Base-by-base conservation (phyloP, 805 yeast genomes). In the Yamadazyma scolyti region DNA sequence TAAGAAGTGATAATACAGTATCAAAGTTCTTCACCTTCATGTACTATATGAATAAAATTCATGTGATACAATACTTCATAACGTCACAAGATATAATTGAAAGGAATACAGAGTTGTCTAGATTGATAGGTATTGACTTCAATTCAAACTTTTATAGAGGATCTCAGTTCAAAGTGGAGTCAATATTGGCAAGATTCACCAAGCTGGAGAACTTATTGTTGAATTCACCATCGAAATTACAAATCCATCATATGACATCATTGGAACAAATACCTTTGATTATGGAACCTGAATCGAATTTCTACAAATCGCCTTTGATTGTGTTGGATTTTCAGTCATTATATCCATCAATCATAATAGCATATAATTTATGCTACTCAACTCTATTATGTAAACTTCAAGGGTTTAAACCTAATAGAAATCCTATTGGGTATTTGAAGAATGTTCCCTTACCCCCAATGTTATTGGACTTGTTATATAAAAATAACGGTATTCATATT, bases 261-360 rank as follows among this genome's bases (percentile, higher is more conserved):
- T 59, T 93, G 22, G 96, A 88, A 46, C 81, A 88, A 39, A 76
- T 93, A 4, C 96, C 97, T 0, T 63, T 93, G 31, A 86, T 93
- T 2, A 78, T 93, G 89, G 98, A 93, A 48, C 98, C 98, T 0
- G 73, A 75, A 15, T 77, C 95, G 4, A 78, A 76, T 12, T 84
- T 80, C 43, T 93, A 88, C 53, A 87, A 85, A 34, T 82, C 90
- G 35, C 98, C 98, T 0, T 63, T 93, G 17, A 74, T 89, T 11
- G 97, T 93, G 0, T 58, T 93, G 13, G 98, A 93, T 53, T 93
- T 93, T 48, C 96, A 90, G 47, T 87, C 97, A 0, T 67, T 93
- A 28, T 93, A 93, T 50, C 98, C 98, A 0, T 89, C 97, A 0
- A 69, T 93, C 9, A 89, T 93, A 95, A 93, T 94, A 95, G 98